These are phyloP conservation scores for Wickerhamomyces tratensis DNA, from an alignment of 805 yeast genomes.

Conservation along the genomic window DNA sequence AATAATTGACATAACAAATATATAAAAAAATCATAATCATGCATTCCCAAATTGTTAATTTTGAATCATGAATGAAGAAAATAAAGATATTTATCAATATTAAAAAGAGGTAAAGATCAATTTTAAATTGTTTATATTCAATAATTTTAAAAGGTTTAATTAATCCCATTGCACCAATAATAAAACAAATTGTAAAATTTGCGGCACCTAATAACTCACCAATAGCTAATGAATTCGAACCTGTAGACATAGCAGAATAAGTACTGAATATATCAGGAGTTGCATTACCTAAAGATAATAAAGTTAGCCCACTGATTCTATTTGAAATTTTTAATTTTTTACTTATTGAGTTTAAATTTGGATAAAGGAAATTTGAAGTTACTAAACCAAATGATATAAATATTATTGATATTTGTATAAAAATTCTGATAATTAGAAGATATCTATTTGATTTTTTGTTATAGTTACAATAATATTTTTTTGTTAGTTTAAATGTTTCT, in stretches of 20 bases:
- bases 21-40: slow-evolving; percentile 47
- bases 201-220: slow-evolving; percentile 93
- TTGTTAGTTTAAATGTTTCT: too few relatives aligned
- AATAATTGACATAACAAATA: slow-evolving; percentile 42
- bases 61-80: slow-evolving; percentile 45
- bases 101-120: slow-evolving; percentile 54
- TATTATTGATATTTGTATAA: slow-evolving; percentile 5
- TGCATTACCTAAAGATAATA: slow-evolving; percentile 88
- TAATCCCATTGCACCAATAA: slow-evolving; percentile 71
- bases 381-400: slow-evolving; percentile 60
- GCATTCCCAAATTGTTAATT: slow-evolving; percentile 47
- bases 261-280: slow-evolving; percentile 86
- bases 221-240: slow-evolving; percentile 69
- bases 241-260: slow-evolving; percentile 65
- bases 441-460: too few relatives aligned
- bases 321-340: slow-evolving; percentile 55
- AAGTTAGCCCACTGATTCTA: slow-evolving; percentile 74
- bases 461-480: too few relatives aligned
- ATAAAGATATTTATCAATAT: slow-evolving; percentile 39
- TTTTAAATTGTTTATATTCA: slow-evolving; percentile 32
- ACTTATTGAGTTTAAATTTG: slow-evolving; percentile 64
- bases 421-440: neutral
- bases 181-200: slow-evolving; percentile 68
- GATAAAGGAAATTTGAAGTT: slow-evolving; percentile 77
- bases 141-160: slow-evolving; percentile 56